Evolutionary conservation across 169 alveolate genomes (phyloP).

Genomic region (Toxoplasma gondii): DNA sequence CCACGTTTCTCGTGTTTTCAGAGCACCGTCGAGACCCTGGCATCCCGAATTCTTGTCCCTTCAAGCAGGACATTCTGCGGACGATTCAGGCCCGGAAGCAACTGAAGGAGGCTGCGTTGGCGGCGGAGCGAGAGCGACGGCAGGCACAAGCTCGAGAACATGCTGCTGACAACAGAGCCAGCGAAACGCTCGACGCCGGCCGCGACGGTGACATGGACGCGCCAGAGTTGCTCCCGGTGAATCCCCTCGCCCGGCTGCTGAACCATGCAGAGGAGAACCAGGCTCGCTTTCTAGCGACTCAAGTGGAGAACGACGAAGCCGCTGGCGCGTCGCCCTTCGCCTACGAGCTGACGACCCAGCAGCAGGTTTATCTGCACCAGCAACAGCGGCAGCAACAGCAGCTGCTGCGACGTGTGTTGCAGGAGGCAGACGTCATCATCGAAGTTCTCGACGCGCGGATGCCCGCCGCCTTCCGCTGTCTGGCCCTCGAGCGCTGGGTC

Average conservation of each 20-base stretch:
- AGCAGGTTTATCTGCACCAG: conserved; percentile 54
- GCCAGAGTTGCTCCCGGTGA: background rate
- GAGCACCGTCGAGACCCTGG: conserved; percentile 78
- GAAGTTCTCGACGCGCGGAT: conserved; percentile 94
- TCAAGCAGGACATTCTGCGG: conserved; percentile 77
- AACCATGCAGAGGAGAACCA: background rate
- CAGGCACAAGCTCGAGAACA: background rate
- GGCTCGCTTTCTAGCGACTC: background rate
- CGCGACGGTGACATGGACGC: conserved; percentile 69
- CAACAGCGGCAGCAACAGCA: conserved; percentile 66
- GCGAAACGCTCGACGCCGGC: background rate
- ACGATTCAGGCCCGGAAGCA: conserved; percentile 72
- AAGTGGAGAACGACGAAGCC: background rate
- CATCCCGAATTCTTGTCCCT: conserved; percentile 87
- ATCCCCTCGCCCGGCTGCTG: background rate
- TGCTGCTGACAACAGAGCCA: conserved; percentile 20
- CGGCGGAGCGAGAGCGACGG: background rate
- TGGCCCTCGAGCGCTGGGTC: conserved; percentile 86
- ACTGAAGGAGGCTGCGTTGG: conserved; percentile 68
- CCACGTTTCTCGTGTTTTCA: background rate
- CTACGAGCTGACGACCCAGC: background rate
- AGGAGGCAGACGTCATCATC: conserved; percentile 87
- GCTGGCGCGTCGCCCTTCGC: background rate
- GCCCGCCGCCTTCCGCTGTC: conserved; percentile 90
- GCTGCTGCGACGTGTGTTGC: conserved; percentile 81